Evolutionary conservation across 805 yeast genomes (phyloP).

Genomic region (Monosporozyma aerobia): DNA sequence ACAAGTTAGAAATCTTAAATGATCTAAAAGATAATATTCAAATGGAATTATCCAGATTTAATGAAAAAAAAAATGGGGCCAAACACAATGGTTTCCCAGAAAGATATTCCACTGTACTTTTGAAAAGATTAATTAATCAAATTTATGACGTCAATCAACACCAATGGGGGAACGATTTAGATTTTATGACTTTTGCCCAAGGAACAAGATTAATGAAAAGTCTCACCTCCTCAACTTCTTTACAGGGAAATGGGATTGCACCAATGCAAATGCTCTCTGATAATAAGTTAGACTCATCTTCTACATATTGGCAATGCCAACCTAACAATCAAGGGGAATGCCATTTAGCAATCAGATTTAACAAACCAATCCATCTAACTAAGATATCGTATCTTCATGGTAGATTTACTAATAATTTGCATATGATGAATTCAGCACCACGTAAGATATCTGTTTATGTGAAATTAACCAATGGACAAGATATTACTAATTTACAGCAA

Average conservation of each 20-base stretch:
- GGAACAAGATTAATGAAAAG: conserved; percentile 33
- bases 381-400: conserved; percentile 32
- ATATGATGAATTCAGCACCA: conserved; percentile 35
- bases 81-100: conserved; percentile 1
- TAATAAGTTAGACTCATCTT: conserved; percentile 11
- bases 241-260: conserved; percentile 18
- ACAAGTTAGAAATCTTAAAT: conserved; percentile 21
- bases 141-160: conserved; percentile 27
- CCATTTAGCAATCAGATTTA: conserved; percentile 31
- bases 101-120: conserved; percentile 20
- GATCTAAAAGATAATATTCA: conserved; percentile 14
- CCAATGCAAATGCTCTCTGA: conserved; percentile 24
- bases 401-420: conserved; percentile 30
- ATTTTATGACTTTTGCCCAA: conserved; percentile 28
- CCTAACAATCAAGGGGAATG: conserved; percentile 17
- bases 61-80: not conserved
- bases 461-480: conserved; percentile 11
- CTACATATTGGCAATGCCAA: conserved; percentile 28
- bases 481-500: conserved; percentile 5
- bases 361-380: conserved; percentile 32
- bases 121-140: conserved; percentile 21
- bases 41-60: conserved; percentile 1
- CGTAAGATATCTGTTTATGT: conserved; percentile 28
- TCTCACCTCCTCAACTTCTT: conserved; percentile 29
- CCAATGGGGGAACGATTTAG: conserved; percentile 30